Evolutionary conservation across 2,329 filamentous ascomycete genomes (phyloP).

Genomic region (Fragosphaeria purpurea): DNA sequence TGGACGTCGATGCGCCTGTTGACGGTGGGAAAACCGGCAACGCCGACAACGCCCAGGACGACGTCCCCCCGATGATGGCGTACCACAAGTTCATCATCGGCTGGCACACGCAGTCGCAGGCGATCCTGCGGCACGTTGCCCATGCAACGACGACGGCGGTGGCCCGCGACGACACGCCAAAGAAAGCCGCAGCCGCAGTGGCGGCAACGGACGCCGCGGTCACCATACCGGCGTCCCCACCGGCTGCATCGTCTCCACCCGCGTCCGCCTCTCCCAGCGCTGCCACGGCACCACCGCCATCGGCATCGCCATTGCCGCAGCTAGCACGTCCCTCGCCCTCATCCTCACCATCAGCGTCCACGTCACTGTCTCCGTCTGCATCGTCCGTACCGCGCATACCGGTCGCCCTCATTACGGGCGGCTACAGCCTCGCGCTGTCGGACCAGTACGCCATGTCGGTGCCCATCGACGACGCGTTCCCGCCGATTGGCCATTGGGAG

Average conservation of each 20-base stretch:
- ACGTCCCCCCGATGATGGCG: conserved; percentile 30
- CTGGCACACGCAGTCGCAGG: conserved; percentile 50
- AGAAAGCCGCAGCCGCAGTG: conserved; percentile 52
- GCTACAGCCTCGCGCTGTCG: conserved; percentile 70
- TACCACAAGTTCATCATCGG: conserved; percentile 59
- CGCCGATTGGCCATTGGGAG: conserved; percentile 86
- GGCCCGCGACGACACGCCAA: conserved; percentile 66
- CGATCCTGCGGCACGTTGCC: conserved; percentile 50
- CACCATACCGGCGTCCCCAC: not conserved
- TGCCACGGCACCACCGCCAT: no score
- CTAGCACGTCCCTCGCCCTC: no score
- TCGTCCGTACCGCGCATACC: conserved; percentile 33
- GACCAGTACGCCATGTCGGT: conserved; percentile 65
- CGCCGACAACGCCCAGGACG: not conserved
- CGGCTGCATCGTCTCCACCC: no score
- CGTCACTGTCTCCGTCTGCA: not conserved
- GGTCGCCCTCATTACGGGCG: conserved; percentile 63
- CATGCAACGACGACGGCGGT: conserved; percentile 33
- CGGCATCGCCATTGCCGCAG: not conserved
- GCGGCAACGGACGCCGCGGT: conserved; percentile 15
- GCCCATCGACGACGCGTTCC: conserved; percentile 67
- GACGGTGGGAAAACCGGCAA: not conserved
- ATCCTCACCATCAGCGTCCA: not conserved
- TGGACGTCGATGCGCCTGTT: not conserved
- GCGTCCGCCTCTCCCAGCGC: no score